These are phyloP conservation scores for Peronospora belbahrii DNA, from an alignment of 352 stramenopile species.

Conservation along the genomic window DNA sequence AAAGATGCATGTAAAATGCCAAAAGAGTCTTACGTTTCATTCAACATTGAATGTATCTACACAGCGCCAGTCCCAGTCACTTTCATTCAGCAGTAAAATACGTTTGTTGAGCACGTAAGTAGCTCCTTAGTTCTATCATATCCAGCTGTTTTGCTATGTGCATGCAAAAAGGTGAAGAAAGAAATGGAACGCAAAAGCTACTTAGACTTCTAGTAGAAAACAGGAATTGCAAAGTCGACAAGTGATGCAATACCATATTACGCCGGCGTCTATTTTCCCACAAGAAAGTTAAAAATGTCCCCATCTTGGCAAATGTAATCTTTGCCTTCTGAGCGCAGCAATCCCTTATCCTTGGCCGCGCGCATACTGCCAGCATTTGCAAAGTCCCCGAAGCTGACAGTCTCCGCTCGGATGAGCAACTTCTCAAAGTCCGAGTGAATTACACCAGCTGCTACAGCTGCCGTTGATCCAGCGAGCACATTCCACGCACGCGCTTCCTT, in stretches of 20 bases:
- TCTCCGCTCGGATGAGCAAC: slow-evolving; percentile 89
- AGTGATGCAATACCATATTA: neutral
- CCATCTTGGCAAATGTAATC: slow-evolving; percentile 98
- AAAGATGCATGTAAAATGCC: no score
- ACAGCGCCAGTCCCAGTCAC: no score
- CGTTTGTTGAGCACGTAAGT: no score
- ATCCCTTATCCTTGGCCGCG: slow-evolving; percentile 90
- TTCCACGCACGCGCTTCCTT: slow-evolving; percentile 84
- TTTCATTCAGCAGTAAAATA: no score
- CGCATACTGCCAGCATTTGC: slow-evolving; percentile 89
- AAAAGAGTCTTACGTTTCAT: no score
- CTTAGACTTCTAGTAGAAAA: no score
- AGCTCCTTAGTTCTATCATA: no score
- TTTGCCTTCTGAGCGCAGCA: slow-evolving; percentile 94
- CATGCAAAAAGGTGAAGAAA: no score
- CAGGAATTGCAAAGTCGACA: no score
- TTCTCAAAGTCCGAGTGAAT: slow-evolving; percentile 88
- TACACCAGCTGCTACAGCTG: slow-evolving; percentile 58
- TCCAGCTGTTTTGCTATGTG: neutral
- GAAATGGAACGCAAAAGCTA: no score
- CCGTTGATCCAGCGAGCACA: slow-evolving; percentile 65
- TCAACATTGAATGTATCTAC: no score
- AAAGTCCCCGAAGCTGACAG: slow-evolving; percentile 95
- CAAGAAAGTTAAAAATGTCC: slow-evolving; percentile 97
- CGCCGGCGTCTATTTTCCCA: slow-evolving; percentile 39